phyloP scores from a whole-genome alignment of 495 filamentous ascomycete genomes.

The Astrothelium subdiscretum region DNA sequence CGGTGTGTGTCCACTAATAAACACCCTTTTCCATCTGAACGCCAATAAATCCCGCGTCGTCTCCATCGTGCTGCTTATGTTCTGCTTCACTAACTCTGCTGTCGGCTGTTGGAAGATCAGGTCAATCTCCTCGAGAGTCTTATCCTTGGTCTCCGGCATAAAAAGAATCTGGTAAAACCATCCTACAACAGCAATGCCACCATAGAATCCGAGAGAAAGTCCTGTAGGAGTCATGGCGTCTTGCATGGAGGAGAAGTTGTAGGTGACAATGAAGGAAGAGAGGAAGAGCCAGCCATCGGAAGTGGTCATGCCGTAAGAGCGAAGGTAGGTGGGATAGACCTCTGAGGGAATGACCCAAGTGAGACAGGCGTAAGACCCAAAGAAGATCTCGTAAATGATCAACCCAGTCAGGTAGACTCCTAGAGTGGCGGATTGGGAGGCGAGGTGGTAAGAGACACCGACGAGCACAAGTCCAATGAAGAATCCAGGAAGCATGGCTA shows the following conservation, averaged over 20 bases:
- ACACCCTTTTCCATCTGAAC: slow-evolving; percentile 14
- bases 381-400: slow-evolving; percentile 51
- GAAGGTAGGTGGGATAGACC: slow-evolving; percentile 50
- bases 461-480: slow-evolving; percentile 47
- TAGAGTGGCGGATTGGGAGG: slow-evolving; percentile 32
- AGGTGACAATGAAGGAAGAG: slow-evolving; percentile 51
- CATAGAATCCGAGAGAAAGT: slow-evolving; percentile 48
- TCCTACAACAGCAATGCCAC: slow-evolving; percentile 45
- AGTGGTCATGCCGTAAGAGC: slow-evolving; percentile 48
- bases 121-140: slow-evolving; percentile 52
- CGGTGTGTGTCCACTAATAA: slow-evolving; percentile 6
- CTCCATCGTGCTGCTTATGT: slow-evolving; percentile 6
- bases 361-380: slow-evolving; percentile 50
- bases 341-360: slow-evolving; percentile 52
- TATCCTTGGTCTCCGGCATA: slow-evolving; percentile 54
- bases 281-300: slow-evolving; percentile 46
- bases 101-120: slow-evolving; percentile 45
- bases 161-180: slow-evolving; percentile 50
- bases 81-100: slow-evolving; percentile 35
- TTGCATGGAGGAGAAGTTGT: slow-evolving; percentile 51
- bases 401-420: slow-evolving; percentile 46
- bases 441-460: slow-evolving; percentile 38
- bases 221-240: slow-evolving; percentile 44
- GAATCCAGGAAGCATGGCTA: slow-evolving; percentile 49
- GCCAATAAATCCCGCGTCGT: slow-evolving; percentile 9